Conservation (phyloP, 371 early-diverging fungal genomes). For the Zopfochytrium polystomum region DNA sequence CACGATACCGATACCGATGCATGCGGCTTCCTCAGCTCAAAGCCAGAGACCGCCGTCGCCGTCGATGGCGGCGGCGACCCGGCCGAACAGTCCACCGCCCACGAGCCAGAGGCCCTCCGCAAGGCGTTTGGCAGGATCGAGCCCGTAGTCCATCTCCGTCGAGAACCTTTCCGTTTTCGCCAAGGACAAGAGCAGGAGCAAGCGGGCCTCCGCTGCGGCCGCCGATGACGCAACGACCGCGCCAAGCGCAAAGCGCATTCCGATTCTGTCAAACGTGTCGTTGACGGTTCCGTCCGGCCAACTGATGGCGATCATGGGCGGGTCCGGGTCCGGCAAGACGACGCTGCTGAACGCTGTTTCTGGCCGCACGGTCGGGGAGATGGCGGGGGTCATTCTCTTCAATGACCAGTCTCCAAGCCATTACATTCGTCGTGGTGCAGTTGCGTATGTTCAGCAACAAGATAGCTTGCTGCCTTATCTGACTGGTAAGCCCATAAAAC, state of each 20-base stretch:
- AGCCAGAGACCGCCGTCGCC: too few relatives aligned
- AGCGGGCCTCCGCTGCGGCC: background rate
- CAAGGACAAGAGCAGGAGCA: too few relatives aligned
- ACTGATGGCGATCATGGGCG: conserved; percentile 33
- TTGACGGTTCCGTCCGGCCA: conserved; percentile 25
- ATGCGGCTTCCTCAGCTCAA: too few relatives aligned
- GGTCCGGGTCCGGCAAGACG: conserved; percentile 36
- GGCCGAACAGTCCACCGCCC: too few relatives aligned
- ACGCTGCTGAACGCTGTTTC: conserved; percentile 34
- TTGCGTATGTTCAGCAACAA: conserved; percentile 45
- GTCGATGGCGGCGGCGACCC: too few relatives aligned
- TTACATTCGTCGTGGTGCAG: conserved; percentile 22
- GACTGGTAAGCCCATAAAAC: conserved; percentile 10
- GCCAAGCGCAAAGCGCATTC: background rate
- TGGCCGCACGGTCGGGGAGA: conserved; percentile 13
- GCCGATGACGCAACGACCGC: background rate
- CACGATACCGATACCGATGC: too few relatives aligned
- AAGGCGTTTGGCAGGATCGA: too few relatives aligned
- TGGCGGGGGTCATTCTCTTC: conserved; percentile 23
- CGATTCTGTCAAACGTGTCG: conserved; percentile 21
- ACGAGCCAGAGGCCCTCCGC: too few relatives aligned
- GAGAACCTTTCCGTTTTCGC: too few relatives aligned
- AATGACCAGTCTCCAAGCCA: conserved; percentile 16
- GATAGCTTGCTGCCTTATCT: conserved; percentile 45
- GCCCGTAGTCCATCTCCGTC: too few relatives aligned